phyloP scores from a whole-genome alignment of 495 filamentous ascomycete species.

The Pyrenopolyporus hunteri region DNA sequence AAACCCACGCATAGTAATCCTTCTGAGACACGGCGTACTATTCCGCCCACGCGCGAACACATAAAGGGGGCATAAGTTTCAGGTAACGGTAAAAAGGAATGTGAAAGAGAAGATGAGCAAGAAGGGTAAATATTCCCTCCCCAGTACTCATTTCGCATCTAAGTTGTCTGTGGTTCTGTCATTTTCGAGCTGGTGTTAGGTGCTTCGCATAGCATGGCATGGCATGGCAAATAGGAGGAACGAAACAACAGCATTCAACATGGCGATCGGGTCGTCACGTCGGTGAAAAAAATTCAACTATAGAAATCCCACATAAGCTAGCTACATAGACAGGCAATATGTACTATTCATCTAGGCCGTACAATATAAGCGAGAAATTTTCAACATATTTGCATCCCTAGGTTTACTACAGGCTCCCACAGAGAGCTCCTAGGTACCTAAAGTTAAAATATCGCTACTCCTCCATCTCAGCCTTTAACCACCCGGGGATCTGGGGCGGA shows the following conservation, averaged over 20 bases:
- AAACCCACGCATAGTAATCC: conserved; percentile 25
- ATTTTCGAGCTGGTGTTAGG: conserved; percentile 17
- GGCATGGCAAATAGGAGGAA: background rate
- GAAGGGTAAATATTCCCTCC: too few species aligned
- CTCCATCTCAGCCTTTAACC: conserved; percentile 58
- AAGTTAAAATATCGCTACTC: background rate
- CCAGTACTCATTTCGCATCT: too few species aligned
- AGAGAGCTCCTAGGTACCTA: background rate
- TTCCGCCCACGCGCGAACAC: too few species aligned
- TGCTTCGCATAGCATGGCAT: conserved; percentile 3
- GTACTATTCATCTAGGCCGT: conserved; percentile 14
- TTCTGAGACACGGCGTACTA: too few species aligned
- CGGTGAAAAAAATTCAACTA: conserved; percentile 7
- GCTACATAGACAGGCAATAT: conserved; percentile 14
- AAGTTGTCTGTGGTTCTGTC: too few species aligned
- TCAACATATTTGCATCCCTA: too few species aligned
- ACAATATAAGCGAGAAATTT: background rate
- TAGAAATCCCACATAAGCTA: conserved; percentile 10
- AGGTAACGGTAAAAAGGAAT: too few species aligned
- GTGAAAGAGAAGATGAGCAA: too few species aligned
- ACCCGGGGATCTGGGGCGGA: conserved; percentile 58
- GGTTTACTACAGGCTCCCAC: too few species aligned
- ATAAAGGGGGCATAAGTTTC: too few species aligned
- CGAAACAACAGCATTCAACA: conserved; percentile 35
- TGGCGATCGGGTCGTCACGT: conserved; percentile 17